phyloP scores from a whole-genome alignment of 1,284 basidiomycete genomes.

The Agroathelia rolfsii region DNA sequence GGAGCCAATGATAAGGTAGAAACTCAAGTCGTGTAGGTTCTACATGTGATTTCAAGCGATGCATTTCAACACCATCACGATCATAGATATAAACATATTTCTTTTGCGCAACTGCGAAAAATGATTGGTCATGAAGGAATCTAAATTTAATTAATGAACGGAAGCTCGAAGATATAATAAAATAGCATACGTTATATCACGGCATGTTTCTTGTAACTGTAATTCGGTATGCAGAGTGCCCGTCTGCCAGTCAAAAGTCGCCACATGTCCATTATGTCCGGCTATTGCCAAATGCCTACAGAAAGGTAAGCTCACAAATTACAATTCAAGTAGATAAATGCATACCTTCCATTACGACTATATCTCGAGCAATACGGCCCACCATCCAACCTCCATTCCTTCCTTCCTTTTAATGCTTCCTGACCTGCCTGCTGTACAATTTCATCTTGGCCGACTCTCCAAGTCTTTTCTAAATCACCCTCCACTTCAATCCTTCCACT shows the following conservation, averaged over 20 bases:
- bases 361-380: slow-evolving; percentile 81
- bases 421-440: slow-evolving; percentile 63
- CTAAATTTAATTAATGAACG: slow-evolving; percentile 26
- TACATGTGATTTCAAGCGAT: slow-evolving; percentile 75
- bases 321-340: slow-evolving; percentile 13
- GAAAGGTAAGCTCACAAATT: neutral
- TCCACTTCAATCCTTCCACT: slow-evolving; percentile 67
- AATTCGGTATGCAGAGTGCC: slow-evolving; percentile 84
- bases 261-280: slow-evolving; percentile 81
- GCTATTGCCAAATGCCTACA: slow-evolving; percentile 76
- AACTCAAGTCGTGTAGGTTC: slow-evolving; percentile 91
- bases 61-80: slow-evolving; percentile 87
- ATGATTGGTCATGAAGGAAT: slow-evolving; percentile 88
- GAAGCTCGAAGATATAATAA: slow-evolving; percentile 1
- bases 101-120: slow-evolving; percentile 93
- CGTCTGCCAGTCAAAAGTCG: slow-evolving; percentile 91
- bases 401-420: slow-evolving; percentile 66
- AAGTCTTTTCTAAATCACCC: slow-evolving; percentile 78
- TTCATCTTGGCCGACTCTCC: slow-evolving; percentile 79
- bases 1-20: slow-evolving; percentile 92
- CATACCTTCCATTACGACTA: slow-evolving; percentile 82
- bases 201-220: slow-evolving; percentile 80
- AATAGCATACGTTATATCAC: slow-evolving; percentile 74
- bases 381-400: slow-evolving; percentile 79
- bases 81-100: slow-evolving; percentile 98